Evolutionary conservation across 2,329 filamentous ascomycete species (phyloP).

Genomic region (Botrytis paeoniae): DNA sequence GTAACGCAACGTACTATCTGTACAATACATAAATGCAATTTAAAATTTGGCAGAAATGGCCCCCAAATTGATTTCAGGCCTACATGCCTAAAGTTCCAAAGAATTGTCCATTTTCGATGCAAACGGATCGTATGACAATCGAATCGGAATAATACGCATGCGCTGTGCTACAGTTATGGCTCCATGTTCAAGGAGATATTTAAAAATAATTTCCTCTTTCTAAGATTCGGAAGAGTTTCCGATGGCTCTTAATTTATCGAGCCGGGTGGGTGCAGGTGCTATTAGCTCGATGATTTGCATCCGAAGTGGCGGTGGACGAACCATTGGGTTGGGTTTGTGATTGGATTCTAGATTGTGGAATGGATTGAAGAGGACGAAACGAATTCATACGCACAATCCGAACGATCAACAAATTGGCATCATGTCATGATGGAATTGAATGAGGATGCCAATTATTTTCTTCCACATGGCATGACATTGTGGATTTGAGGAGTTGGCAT

Average conservation of each 20-base stretch:
- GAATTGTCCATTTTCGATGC: background rate
- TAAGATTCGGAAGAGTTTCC: background rate
- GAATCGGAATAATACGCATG: background rate
- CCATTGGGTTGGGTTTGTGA: background rate
- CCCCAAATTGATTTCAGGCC: background rate
- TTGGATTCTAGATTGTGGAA: background rate
- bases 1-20: background rate
- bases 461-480: background rate
- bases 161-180: background rate
- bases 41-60: background rate
- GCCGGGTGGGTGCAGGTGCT: background rate
- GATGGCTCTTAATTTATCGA: background rate
- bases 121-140: background rate
- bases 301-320: background rate
- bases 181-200: background rate
- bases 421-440: background rate
- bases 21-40: background rate
- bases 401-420: slow-evolving; percentile 1
- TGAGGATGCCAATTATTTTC: background rate
- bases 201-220: background rate
- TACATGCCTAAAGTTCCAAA: background rate
- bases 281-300: background rate
- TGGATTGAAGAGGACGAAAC: background rate
- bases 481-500: background rate
- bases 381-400: background rate